Evolutionary conservation across 2,329 filamentous ascomycete genomes (phyloP), one percentile per base, ranked within the genome.

Genomic region (Cephalotrichum gorgonifer): DNA sequence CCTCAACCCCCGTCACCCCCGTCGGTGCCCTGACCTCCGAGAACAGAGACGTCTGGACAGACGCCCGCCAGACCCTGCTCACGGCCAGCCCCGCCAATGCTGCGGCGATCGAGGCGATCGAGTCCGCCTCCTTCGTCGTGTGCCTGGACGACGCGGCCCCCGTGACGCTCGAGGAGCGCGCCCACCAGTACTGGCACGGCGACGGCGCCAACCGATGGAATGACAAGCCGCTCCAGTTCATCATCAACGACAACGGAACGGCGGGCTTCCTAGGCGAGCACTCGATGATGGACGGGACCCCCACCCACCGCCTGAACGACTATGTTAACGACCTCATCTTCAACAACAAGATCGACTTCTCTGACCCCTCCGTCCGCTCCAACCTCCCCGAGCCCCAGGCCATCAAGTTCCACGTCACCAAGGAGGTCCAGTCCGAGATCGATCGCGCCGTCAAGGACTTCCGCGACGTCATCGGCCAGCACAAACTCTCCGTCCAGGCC

Each of bases 261-360:
- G 86, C 93, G 2, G 93, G 93, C 53, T 98, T 98, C 76, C 91
- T 89, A 77, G 93, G 93, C 61, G 93, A 98, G 71, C 93, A 98
- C 76, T 94, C 87, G 60, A 97, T 98, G 93, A 98, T 98, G 94
- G 93, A 98, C 64, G 93, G 94, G 55, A 98, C 93, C 6, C 90
- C 94, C 1, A 98, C 94, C 2, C 93, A 97, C 70, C 85, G 94
- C 42, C 78, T 98, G 15, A 98, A 96, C 67, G 93, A 98, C 75
- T 93, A 89, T 62, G 78, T 94, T 63, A 94, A 91, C 72, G 82
- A 86, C 63, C 78, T 87, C 61, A 96, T 97, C 66, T 90, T 95
- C 70, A 84, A 85, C 71, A 91, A 95, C 72, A 94, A 93, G 65
- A 81, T 98, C 51, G 89, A 96, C 67, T 87, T 96, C 62, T 85